Conservation (phyloP, 2,329 filamentous ascomycete species). For the Monosporascus cannonballus region DNA sequence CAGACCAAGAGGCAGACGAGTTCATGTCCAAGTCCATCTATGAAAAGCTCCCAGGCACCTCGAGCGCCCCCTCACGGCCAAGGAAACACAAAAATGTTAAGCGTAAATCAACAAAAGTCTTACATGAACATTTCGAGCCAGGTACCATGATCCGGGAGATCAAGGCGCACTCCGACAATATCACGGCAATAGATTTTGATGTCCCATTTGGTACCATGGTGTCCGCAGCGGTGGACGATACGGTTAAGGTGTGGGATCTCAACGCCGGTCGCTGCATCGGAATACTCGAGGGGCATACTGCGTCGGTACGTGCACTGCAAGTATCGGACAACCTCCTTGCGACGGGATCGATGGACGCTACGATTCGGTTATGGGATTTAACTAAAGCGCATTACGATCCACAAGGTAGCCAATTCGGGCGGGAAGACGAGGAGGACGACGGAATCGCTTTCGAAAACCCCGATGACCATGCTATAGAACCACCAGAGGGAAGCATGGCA, state of each 20-base stretch:
- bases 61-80: slow-evolving; percentile 42
- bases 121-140: slow-evolving; percentile 91
- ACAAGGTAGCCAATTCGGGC: slow-evolving; percentile 53
- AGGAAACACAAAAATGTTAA: slow-evolving; percentile 53
- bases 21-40: slow-evolving; percentile 99
- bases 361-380: slow-evolving; percentile 90
- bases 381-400: slow-evolving; percentile 82
- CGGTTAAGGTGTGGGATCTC: slow-evolving; percentile 92
- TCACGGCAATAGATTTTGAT: slow-evolving; percentile 92
- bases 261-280: slow-evolving; percentile 91
- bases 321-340: slow-evolving; percentile 94
- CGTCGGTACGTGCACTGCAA: slow-evolving; percentile 86
- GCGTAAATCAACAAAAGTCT: slow-evolving; percentile 82
- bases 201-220: slow-evolving; percentile 96
- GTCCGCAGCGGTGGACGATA: slow-evolving; percentile 86
- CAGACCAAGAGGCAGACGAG: slow-evolving; percentile 45
- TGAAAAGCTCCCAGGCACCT: slow-evolving; percentile 68
- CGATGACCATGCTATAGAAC: slow-evolving; percentile 61
- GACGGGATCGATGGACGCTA: slow-evolving; percentile 91
- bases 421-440: slow-evolving; percentile 54
- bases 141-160: slow-evolving; percentile 85
- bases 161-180: slow-evolving; percentile 78
- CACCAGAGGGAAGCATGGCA: slow-evolving; percentile 72
- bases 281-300: slow-evolving; percentile 85
- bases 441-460: slow-evolving; percentile 68